phyloP scores from a whole-genome alignment of 805 yeast genomes.

The Ogataea nonfermentans region DNA sequence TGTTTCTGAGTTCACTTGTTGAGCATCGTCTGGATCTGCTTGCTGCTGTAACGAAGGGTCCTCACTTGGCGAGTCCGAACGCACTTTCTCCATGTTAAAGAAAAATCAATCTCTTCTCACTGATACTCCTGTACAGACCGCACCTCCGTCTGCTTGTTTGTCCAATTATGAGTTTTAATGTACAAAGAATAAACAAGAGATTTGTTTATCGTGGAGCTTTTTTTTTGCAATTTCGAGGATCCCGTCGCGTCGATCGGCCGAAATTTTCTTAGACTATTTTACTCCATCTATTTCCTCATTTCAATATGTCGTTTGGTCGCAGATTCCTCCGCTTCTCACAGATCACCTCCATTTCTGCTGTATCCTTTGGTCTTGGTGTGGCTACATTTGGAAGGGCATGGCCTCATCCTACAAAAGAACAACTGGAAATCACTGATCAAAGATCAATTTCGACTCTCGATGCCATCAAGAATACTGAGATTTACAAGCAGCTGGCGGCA shows the following conservation, averaged over 20 bases:
- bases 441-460: slow-evolving; percentile 29
- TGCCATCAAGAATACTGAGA: slow-evolving; percentile 27
- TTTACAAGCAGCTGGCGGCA: slow-evolving; percentile 25
- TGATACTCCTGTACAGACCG: neutral
- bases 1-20: no score
- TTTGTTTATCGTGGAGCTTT: slow-evolving; percentile 12
- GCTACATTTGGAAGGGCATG: slow-evolving; percentile 32
- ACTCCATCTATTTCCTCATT: neutral
- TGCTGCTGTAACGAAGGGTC: neutral
- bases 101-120: no score
- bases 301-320: slow-evolving; percentile 5
- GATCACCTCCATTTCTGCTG: slow-evolving; percentile 13
- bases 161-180: slow-evolving; percentile 4
- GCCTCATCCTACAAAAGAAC: slow-evolving; percentile 24
- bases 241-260: slow-evolving; percentile 10
- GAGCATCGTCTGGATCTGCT: no score
- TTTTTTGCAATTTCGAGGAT: slow-evolving; percentile 5
- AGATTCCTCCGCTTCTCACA: slow-evolving; percentile 9
- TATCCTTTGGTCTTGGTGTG: slow-evolving; percentile 31
- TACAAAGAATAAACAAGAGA: slow-evolving; percentile 1
- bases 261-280: neutral
- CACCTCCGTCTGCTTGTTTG: slow-evolving; percentile 3
- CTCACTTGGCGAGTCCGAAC: neutral
- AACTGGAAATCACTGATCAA: slow-evolving; percentile 15
- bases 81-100: slow-evolving; percentile 1